A percentile compares a stretch with the other conserved stretches of the same genome.
Conservation (phyloP, 345 rosid species). For the Pistacia vera region DNA sequence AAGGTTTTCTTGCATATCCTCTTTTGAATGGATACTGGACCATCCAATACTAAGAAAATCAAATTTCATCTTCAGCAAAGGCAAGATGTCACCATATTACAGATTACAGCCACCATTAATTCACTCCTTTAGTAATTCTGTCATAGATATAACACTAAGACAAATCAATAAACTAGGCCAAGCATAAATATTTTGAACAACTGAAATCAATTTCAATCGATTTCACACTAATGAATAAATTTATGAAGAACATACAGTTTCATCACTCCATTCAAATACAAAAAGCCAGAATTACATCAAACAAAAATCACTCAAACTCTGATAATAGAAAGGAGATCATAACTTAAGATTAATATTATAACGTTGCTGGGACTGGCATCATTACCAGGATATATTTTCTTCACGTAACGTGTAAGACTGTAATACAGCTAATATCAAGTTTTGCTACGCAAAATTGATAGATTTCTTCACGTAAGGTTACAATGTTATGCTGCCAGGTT, state of each 20-base stretch:
- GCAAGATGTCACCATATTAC: slow-evolving; percentile 14
- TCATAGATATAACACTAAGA: neutral
- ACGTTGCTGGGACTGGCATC: too few relatives aligned
- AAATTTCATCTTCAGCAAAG: slow-evolving; percentile 43
- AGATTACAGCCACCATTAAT: slow-evolving; percentile 12
- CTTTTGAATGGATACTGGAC: slow-evolving; percentile 36
- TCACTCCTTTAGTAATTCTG: slow-evolving; percentile 4
- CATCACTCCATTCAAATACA: neutral
- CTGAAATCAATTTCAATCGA: neutral
- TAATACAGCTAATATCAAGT: too few relatives aligned
- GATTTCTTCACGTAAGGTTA: too few relatives aligned
- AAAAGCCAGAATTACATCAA: too few relatives aligned
- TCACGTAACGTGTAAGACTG: too few relatives aligned
- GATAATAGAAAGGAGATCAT: too few relatives aligned
- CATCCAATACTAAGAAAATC: slow-evolving; percentile 45
- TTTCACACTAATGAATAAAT: neutral
- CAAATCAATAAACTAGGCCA: neutral
- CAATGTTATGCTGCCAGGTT: too few relatives aligned
- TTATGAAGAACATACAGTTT: neutral
- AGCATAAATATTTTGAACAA: neutral
- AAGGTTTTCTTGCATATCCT: slow-evolving; percentile 39
- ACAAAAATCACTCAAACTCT: too few relatives aligned
- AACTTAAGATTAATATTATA: too few relatives aligned
- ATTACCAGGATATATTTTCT: too few relatives aligned
- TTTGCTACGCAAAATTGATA: too few relatives aligned